Conservation (phyloP, 148 eudicot species). For the Agrostemma githago region DNA sequence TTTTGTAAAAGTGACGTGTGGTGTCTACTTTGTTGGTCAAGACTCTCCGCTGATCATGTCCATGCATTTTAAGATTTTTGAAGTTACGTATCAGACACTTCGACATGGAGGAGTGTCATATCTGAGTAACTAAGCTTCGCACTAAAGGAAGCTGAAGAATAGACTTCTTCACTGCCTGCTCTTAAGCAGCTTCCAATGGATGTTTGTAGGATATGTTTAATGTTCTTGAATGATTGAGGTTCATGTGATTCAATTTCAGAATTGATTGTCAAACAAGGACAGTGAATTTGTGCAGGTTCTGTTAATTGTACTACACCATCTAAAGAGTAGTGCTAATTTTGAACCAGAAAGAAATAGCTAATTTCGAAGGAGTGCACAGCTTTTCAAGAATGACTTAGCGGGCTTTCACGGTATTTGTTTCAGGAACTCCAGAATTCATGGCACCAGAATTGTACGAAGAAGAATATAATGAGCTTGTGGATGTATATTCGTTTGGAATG, state of each 20-base stretch:
- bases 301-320: too few species aligned
- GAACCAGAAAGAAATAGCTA: not conserved
- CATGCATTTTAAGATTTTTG: too few species aligned
- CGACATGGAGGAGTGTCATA: too few species aligned
- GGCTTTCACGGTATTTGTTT: conserved; percentile 16
- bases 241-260: too few species aligned
- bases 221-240: too few species aligned
- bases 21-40: too few species aligned
- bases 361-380: not conserved
- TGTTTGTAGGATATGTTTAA: not conserved
- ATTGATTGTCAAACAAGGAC: too few species aligned
- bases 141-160: not conserved
- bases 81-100: too few species aligned
- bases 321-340: not conserved
- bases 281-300: too few species aligned
- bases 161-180: not conserved
- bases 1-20: too few species aligned
- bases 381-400: not conserved
- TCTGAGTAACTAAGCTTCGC: not conserved
- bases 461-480: conserved; percentile 60
- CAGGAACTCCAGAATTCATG: conserved; percentile 79
- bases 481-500: conserved; percentile 52
- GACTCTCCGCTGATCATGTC: too few species aligned
- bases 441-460: conserved; percentile 73
- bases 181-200: not conserved